A percentile compares a stretch with the other conserved stretches of the same genome.
Evolutionary conservation across 345 rosid species (phyloP).

Genomic region (Eucalyptus sp.): DNA sequence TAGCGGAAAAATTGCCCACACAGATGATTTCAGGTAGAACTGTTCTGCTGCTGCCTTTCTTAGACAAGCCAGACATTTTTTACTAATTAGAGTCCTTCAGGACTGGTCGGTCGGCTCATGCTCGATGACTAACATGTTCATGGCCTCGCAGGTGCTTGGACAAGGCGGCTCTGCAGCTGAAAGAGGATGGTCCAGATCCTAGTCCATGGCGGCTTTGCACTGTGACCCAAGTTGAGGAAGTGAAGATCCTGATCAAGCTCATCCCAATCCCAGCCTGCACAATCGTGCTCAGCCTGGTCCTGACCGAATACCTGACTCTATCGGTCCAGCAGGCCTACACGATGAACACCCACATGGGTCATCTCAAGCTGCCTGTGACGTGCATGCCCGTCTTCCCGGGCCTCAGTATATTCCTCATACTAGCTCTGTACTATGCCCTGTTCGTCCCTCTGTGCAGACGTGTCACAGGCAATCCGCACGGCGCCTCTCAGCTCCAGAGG

Average conservation of each 20-base stretch:
- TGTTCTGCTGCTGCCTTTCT: neutral
- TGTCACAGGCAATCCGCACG: slow-evolving; percentile 78
- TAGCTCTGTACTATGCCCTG: slow-evolving; percentile 56
- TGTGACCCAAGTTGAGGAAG: slow-evolving; percentile 92
- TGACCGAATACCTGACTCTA: slow-evolving; percentile 78
- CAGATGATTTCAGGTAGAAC: slow-evolving; percentile 50
- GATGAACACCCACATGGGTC: slow-evolving; percentile 58
- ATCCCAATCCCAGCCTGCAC: slow-evolving; percentile 79
- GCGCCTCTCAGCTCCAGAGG: slow-evolving; percentile 93
- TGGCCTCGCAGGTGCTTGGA: slow-evolving; percentile 52
- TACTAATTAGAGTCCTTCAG: neutral
- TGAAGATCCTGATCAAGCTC: slow-evolving; percentile 65
- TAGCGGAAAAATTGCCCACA: slow-evolving; percentile 66
- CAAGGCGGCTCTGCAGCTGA: slow-evolving; percentile 75
- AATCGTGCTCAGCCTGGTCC: slow-evolving; percentile 42
- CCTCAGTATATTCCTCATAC: slow-evolving; percentile 69
- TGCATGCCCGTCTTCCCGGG: slow-evolving; percentile 94
- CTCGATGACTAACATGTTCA: neutral
- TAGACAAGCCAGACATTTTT: neutral
- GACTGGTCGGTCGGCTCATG: neutral
- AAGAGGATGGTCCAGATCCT: slow-evolving; percentile 60
- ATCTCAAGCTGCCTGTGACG: slow-evolving; percentile 71
- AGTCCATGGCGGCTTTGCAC: slow-evolving; percentile 89
- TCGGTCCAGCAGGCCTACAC: slow-evolving; percentile 89
- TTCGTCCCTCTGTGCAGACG: slow-evolving; percentile 68